Evolutionary conservation across 148 eudicot genomes (phyloP), one percentile per base, ranked within the genome.

Genomic region (Amaranthus hypochondriacus): DNA sequence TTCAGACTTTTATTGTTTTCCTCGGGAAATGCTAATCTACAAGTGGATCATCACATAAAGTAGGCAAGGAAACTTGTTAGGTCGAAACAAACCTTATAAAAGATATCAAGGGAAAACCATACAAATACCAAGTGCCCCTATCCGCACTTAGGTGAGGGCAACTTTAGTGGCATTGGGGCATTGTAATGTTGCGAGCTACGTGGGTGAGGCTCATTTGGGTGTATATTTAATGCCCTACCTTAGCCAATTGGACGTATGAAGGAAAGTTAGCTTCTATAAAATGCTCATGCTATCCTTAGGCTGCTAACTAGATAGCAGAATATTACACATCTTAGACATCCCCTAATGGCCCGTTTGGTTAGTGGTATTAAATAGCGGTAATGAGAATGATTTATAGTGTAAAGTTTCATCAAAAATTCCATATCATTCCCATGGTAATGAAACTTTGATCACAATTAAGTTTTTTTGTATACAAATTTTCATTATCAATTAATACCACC

Each of bases 11-110:
- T 87, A 79, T 89, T 91, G 76, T 89, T 93, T 79, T 79, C 81
- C 82, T 94, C 92, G 46, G 98, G 97, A 83, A 94, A 94, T 71
- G 98, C 85, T 80, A 91, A 86, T 80, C 98, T 94, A 74, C 47
- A 75, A 47, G 76, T 58, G 56, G 39, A 28, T 28, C 43, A 55
- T 58, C 68, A 74, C n/a, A 78, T 55, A 14, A 55, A 21, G 21
- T 43, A 50, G 68, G 12, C 56, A 46, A n/a, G 58, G 44, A 15
- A 5, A 18, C 14, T 47, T 47, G 8, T 57, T 13, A 54, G 56
- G 64, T n/a, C 14, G 56, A 68, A 50, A 21, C 5, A 47, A 50
- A 28, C 39, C 39, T 28, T 28, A 28, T 28, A 28, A 0, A 28
- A 28, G 1, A 28, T 28, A 0, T 28, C 39, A 28, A 28, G 39